Evolutionary conservation across 352 stramenopile genomes (phyloP).

Genomic region (Saprolegnia parasitica): DNA sequence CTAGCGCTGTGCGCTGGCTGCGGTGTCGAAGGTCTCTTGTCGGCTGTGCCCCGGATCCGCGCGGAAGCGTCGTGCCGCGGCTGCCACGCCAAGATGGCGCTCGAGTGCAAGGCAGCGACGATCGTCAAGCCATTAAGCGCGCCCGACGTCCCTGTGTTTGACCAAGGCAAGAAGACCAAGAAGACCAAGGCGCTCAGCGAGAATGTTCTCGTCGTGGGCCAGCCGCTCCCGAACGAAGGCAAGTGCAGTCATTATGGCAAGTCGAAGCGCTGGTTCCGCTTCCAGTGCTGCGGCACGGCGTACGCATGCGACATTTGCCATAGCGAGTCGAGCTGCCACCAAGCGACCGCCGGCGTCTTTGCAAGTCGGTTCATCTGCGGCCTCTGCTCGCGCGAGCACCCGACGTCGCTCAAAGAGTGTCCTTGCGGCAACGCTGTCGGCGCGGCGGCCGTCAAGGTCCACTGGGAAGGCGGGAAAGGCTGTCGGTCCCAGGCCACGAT

Average conservation of each 20-base stretch:
- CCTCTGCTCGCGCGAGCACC: constrained; percentile 77
- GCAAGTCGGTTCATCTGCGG: constrained; percentile 81
- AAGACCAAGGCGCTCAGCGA: constrained; percentile 37
- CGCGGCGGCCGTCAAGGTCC: constrained; percentile 40
- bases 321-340: constrained; percentile 56
- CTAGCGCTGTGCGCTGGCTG: constrained; percentile 69
- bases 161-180: constrained; percentile 36
- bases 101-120: constrained; percentile 34
- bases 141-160: constrained; percentile 16
- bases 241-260: constrained; percentile 75
- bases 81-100: constrained; percentile 72
- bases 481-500: constrained; percentile 62
- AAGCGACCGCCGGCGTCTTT: constrained; percentile 70
- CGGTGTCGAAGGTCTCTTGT: constrained; percentile 55
- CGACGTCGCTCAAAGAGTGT: constrained; percentile 66
- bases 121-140: constrained; percentile 19
- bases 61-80: constrained; percentile 62
- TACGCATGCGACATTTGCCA: constrained; percentile 82
- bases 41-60: constrained; percentile 48
- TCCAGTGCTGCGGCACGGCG: constrained; percentile 78
- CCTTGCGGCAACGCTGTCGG: constrained; percentile 69
- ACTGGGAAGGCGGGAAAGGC: constrained; percentile 76
- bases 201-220: constrained; percentile 58
- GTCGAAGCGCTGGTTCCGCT: constrained; percentile 77
- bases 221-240: constrained; percentile 65